These are phyloP conservation scores for Pythium rhizo-oryzae DNA, from an alignment of 352 stramenopile genomes.

Conservation along the genomic window DNA sequence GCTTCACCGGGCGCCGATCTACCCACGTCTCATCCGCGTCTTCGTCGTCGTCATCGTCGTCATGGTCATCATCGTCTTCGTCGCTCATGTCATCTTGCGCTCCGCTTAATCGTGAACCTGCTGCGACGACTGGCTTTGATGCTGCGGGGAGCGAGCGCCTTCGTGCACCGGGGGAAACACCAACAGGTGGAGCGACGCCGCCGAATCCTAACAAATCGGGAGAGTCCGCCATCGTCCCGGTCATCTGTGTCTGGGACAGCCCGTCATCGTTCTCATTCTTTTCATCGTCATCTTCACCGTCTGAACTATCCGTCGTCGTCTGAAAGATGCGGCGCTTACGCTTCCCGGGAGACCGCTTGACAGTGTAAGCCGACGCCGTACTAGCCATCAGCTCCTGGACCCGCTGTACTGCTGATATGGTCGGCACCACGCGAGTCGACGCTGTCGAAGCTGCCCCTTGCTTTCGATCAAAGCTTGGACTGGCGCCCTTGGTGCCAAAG, in stretches of 20 bases:
- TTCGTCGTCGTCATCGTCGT: constrained; percentile 5
- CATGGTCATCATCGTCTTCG: neutral
- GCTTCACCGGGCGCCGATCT: neutral
- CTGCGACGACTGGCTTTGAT: constrained; percentile 1
- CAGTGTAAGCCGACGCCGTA: neutral
- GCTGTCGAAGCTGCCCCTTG: neutral
- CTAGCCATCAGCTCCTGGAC: constrained; percentile 17
- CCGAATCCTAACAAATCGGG: constrained; percentile 28
- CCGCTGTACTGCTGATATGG: constrained; percentile 24
- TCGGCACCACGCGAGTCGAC: constrained; percentile 2
- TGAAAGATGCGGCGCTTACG: constrained; percentile 29
- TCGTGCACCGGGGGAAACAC: neutral
- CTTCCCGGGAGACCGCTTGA: constrained; percentile 17
- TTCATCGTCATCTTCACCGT: constrained; percentile 20
- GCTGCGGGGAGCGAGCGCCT: neutral
- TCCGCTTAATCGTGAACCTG: constrained; percentile 4
- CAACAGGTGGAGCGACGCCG: constrained; percentile 16
- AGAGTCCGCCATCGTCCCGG: constrained; percentile 13
- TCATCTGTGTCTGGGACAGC: constrained; percentile 19
- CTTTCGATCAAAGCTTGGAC: neutral
- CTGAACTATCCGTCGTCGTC: constrained; percentile 2
- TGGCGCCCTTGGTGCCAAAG: constrained; percentile 5
- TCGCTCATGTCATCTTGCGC: neutral
- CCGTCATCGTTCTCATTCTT: constrained; percentile 7
- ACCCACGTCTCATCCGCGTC: constrained; percentile 12